Base-by-base conservation (phyloP, 768 basidiomycete genomes). In the Clavaria fumosa region DNA sequence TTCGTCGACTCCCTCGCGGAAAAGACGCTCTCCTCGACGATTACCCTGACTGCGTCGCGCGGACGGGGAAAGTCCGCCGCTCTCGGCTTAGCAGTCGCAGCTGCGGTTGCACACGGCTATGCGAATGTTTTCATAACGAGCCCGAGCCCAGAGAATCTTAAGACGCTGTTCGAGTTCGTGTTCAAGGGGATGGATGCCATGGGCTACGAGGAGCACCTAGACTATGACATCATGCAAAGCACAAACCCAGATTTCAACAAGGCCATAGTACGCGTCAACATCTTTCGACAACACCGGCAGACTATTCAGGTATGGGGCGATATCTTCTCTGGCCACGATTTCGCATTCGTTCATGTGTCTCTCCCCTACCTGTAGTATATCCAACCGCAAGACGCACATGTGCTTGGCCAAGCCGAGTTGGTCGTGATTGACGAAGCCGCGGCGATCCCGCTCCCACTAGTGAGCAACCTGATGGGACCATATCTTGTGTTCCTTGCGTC, bases 401-500 rank as follows among this genome's bases (percentile, higher is more conserved):
- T 96, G 14, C 74, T 99, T 7, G 90, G 93, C 5, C 95, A 97
- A 54, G 95, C 95, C 0, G 95, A 99, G 50, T 70, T 99, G 5
- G 78, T 99, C 45, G 81, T 99, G 49, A 93, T 99, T 45, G 95
- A 99, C 50, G 95, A 99, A 58, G 93, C 93, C 5, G 95, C 95
- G 6, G 95, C 95, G 14, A 97, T 97, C 37, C 95, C 95, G 1
- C 72, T 97, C 12, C 90, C 93, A 2, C 78, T 99, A 23, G 93
- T 99, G 12, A 77, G 83, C 39, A 86, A 88, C 48, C 81, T 99
- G 44, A 76, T 99, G 38, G 95, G 95, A 0, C 81, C 80, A 1
- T 97, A 97, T 59, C 82, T 97, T 23, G 90, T 97, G 35, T 97
- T 97, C 66, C 79, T 97, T 68, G 86, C 95, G 1, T 95, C 90